phyloP scores from a whole-genome alignment of 129 eudicot species.

The Deinandra increscens region DNA sequence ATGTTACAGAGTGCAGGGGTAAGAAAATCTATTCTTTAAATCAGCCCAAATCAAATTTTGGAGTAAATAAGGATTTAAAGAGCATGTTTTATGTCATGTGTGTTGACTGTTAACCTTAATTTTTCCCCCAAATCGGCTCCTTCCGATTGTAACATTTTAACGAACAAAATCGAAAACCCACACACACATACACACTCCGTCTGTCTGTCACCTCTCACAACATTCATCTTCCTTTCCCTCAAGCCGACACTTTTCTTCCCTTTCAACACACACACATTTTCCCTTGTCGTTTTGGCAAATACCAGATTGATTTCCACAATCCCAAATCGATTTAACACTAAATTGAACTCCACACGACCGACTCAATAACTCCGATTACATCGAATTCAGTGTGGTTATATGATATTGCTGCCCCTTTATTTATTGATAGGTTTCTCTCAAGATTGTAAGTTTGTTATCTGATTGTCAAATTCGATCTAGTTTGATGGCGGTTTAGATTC shows the following conservation, averaged over 20 bases:
- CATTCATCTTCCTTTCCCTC: constrained; percentile 15
- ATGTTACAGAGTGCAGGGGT: too few species aligned
- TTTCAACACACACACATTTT: not conserved
- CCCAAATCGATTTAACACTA: constrained; percentile 1
- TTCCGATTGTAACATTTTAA: not conserved
- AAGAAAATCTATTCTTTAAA: too few species aligned
- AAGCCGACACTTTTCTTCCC: constrained; percentile 23
- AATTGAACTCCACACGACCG: not conserved
- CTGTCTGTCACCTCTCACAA: constrained; percentile 16
- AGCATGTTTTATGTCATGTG: too few species aligned
- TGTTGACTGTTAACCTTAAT: too few species aligned
- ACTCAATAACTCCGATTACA: constrained; percentile 1
- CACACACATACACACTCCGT: too few species aligned
- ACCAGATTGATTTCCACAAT: not conserved
- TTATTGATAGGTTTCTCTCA: constrained; percentile 12
- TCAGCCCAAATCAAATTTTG: too few species aligned
- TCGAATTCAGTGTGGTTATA: not conserved
- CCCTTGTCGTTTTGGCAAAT: not conserved
- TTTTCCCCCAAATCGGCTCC: constrained; percentile 25
- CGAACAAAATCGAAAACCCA: constrained; percentile 27
- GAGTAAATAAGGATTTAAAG: too few species aligned
- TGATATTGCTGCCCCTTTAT: not conserved
- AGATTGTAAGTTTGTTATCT: constrained; percentile 1
- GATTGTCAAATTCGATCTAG: constrained; percentile 9
- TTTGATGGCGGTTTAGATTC: constrained; percentile 8